Conservation (phyloP, 345 rosid species). For the Toxicodendron radicans region DNA sequence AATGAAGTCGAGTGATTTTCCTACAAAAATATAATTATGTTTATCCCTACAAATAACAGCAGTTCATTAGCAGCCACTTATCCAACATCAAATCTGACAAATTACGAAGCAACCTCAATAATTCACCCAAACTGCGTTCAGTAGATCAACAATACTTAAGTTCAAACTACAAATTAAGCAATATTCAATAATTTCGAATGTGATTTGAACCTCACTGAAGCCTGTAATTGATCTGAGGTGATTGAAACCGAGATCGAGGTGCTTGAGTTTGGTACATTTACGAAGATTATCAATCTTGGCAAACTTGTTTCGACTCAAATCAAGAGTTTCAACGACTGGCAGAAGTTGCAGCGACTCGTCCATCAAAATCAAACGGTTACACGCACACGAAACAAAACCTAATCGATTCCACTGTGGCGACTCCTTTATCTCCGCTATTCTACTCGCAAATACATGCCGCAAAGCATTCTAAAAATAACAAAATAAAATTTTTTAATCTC, state of each 20-base stretch:
- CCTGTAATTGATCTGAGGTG: conserved; percentile 63
- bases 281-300: conserved; percentile 87
- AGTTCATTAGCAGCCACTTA: no score
- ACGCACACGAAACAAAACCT: conserved; percentile 81
- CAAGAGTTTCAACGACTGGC: conserved; percentile 92
- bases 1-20: not conserved
- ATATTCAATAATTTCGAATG: not conserved
- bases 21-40: not conserved
- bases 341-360: conserved; percentile 98
- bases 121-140: conserved; percentile 1
- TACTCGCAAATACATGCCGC: conserved; percentile 90
- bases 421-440: conserved; percentile 85
- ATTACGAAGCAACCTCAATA: not conserved
- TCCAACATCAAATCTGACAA: no score
- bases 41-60: no score
- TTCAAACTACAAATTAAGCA: not conserved
- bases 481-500: not conserved
- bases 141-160: not conserved
- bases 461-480: conserved; percentile 66
- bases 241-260: conserved; percentile 96
- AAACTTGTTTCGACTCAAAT: conserved; percentile 93
- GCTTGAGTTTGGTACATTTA: conserved; percentile 76
- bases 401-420: conserved; percentile 87
- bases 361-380: conserved; percentile 86
- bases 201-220: conserved; percentile 67